Conservation (phyloP, 2,329 filamentous ascomycete species). For the Cadophora sp. region DNA sequence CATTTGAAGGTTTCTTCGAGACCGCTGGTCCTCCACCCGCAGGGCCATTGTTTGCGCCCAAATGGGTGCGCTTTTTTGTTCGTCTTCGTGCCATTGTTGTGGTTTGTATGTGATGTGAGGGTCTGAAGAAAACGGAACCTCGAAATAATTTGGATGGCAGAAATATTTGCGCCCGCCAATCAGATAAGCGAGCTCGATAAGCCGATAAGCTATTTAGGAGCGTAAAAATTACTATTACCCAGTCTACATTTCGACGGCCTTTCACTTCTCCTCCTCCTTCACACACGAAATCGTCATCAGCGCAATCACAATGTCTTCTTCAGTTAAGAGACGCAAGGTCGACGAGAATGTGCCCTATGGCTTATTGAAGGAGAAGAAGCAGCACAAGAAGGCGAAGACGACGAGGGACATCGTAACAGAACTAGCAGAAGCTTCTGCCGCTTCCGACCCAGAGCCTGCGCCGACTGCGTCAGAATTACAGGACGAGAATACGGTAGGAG, state of each 20-base stretch:
- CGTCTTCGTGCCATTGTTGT: conserved; percentile 76
- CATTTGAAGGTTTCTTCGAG: conserved; percentile 63
- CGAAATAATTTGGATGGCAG: conserved; percentile 37
- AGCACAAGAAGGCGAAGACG: conserved; percentile 15
- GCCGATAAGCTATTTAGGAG: conserved; percentile 40
- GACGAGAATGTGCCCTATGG: conserved; percentile 35
- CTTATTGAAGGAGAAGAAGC: conserved; percentile 32
- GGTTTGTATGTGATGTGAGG: conserved; percentile 30
- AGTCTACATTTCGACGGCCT: conserved; percentile 6
- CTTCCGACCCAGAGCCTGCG: conserved; percentile 30
- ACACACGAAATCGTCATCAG: conserved; percentile 12
- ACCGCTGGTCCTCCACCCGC: conserved; percentile 60
- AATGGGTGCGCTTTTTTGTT: conserved; percentile 89
- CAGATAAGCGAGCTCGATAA: conserved; percentile 41
- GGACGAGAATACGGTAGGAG: conserved; percentile 30
- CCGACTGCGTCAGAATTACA: conserved; percentile 36
- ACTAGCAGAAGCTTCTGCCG: conserved; percentile 26
- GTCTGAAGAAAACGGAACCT: conserved; percentile 30
- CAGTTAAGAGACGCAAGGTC: conserved; percentile 45
- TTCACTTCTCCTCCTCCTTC: conserved; percentile 2
- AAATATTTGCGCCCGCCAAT: conserved; percentile 41
- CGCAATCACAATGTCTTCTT: conserved; percentile 39
- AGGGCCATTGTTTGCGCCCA: conserved; percentile 64
- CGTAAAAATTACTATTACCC: conserved; percentile 24
- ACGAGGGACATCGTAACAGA: conserved; percentile 22